Evolutionary conservation across 129 eudicot genomes (phyloP), one percentile per base, ranked within the genome.

Genomic region (Calendula officinalis): DNA sequence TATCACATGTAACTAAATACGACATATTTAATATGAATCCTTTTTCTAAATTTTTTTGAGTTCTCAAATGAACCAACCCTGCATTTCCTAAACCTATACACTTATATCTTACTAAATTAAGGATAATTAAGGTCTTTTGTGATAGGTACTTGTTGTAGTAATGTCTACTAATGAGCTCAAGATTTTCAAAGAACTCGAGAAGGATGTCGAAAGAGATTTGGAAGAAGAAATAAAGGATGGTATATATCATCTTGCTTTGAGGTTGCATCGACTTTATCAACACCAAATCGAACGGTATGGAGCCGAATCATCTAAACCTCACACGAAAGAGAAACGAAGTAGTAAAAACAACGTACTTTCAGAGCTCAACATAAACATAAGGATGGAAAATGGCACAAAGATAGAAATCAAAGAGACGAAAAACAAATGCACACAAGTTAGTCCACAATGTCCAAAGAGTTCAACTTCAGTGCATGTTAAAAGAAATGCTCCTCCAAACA

Each of bases 161-260:
- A 84, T 84, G 89, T 82, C 84, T 13, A 47, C 45, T 0, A 79
- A 81, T 37, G 97, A 90, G 67, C 4, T 62, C 60, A 83, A 69
- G 66, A 81, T 90, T 44, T 80, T 89, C 5, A 74, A 59, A 1
- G 95, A 90, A 63, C 74, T 90, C 0, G 91, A 90, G 67, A 63
- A 45, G 65, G 97, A 90, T 12, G 79, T 86, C 5, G 95, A 90
- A 47, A 71, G 71, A 44, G 84, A 78, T 53, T 64, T 90, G 39
- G 97, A 87, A 68, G 85, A 67, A 39, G 97, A 90, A 69, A 79
- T 90, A 27, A 90, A 90, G 58, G 97, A 86, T 6, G 97, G 80
- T 14, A 86, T 90, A 5, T 85, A 76, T 52, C 82, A 68, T 61
- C 91, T 90, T 30, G 91, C 95, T 7, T 68, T 86, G 12, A 76